Evolutionary conservation across 2,329 filamentous ascomycete species (phyloP).

Genomic region (Cladosporium sp.): DNA sequence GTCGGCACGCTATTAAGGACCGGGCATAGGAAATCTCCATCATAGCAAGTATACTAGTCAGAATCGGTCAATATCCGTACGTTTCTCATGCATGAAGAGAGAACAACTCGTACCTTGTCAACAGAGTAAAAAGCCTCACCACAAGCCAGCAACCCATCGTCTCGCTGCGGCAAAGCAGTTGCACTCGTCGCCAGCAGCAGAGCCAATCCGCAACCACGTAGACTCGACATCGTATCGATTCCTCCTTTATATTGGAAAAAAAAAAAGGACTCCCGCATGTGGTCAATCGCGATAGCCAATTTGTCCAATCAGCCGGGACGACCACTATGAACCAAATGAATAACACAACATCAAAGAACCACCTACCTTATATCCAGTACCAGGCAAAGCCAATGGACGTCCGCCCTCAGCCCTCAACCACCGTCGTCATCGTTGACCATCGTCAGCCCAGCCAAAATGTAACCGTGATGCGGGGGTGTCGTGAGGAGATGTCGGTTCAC

Average conservation of each 20-base stretch:
- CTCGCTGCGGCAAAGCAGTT: slow-evolving; percentile 5
- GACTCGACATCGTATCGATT: neutral
- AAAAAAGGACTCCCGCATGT: neutral
- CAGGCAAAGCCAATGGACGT: neutral
- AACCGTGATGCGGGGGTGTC: neutral
- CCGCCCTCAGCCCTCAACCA: neutral
- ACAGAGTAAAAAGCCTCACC: slow-evolving; percentile 8
- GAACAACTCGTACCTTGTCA: neutral
- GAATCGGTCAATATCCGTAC: neutral
- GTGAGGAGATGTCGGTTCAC: slow-evolving; percentile 7
- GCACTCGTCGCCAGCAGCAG: neutral
- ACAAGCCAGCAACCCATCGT: neutral
- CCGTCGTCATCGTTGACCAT: neutral
- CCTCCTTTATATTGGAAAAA: neutral
- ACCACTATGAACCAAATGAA: neutral
- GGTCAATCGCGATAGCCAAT: neutral
- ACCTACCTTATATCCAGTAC: neutral
- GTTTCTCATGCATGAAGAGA: neutral
- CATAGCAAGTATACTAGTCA: slow-evolving; percentile 43
- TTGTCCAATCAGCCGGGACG: neutral
- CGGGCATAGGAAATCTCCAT: slow-evolving; percentile 42
- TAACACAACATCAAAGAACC: neutral
- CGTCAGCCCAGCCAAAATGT: neutral
- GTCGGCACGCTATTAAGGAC: slow-evolving; percentile 39
- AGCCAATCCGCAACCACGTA: neutral